phyloP scores from a whole-genome alignment of 148 eudicot genomes.

The Spergularia marina region DNA sequence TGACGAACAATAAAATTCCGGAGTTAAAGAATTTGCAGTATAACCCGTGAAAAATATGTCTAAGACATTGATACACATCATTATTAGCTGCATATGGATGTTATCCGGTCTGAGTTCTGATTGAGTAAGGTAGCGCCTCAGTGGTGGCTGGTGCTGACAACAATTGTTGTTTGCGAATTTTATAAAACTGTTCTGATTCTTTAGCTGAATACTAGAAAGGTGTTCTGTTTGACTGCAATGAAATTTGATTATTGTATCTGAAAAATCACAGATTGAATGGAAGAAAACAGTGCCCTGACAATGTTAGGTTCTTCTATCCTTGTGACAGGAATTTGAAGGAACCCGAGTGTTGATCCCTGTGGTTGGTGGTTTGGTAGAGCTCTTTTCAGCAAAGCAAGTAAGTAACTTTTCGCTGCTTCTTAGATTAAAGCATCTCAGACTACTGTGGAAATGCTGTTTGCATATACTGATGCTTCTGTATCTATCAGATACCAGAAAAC shows the following conservation, averaged over 20 bases:
- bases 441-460: neutral
- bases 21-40: no score
- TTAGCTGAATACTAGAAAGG: no score
- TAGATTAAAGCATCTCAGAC: neutral
- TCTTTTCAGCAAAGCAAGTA: conserved; percentile 59
- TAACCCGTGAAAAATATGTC: no score
- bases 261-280: neutral
- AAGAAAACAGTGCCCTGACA: no score
- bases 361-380: conserved; percentile 75
- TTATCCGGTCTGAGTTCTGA: no score
- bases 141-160: neutral
- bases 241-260: neutral
- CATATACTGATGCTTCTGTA: conserved; percentile 17
- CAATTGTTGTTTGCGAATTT: conserved; percentile 8
- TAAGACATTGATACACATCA: no score
- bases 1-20: no score
- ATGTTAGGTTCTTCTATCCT: neutral
- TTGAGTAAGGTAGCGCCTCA: no score
- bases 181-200: neutral
- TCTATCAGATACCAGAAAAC: conserved; percentile 52
- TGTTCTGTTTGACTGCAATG: neutral
- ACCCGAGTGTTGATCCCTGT: conserved; percentile 81
- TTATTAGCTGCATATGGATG: no score
- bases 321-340: conserved; percentile 43
- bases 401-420: conserved; percentile 18